Evolutionary conservation across 2,329 filamentous ascomycete genomes (phyloP).

Genomic region (Cylindrodendrum hubeiense): DNA sequence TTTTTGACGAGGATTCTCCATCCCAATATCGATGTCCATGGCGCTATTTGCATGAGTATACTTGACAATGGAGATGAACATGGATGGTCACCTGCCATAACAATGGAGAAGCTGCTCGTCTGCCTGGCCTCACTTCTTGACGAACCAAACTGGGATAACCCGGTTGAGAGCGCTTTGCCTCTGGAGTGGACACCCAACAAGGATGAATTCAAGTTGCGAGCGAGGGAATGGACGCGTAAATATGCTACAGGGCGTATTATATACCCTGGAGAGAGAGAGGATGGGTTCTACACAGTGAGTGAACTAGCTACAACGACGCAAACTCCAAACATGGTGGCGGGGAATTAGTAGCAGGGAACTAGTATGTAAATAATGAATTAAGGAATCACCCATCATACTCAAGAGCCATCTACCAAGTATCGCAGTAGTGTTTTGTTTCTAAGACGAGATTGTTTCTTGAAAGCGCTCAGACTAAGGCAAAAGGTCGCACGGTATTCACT

Average conservation of each 20-base stretch:
- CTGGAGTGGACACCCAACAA: not conserved
- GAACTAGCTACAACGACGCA: not conserved
- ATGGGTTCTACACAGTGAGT: not conserved
- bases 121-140: not conserved
- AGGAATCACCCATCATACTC: no score
- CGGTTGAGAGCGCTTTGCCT: not conserved
- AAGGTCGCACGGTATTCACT: no score
- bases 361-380: no score
- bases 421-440: no score
- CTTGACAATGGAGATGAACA: not conserved
- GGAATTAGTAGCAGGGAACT: no score
- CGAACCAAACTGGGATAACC: constrained; percentile 1
- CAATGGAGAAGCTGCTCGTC: not conserved
- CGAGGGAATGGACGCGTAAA: not conserved
- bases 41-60: not conserved
- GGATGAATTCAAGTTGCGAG: not conserved
- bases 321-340: no score
- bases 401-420: no score
- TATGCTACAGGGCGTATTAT: constrained; percentile 1
- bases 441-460: no score
- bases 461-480: no score
- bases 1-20: constrained; percentile 1
- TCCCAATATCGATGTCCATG: constrained; percentile 1
- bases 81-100: not conserved
- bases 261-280: not conserved